A percentile compares a stretch with the other conserved stretches of the same genome.
Evolutionary conservation across 352 stramenopile genomes (phyloP).

Genomic region (Thalassiosira delicatula): DNA sequence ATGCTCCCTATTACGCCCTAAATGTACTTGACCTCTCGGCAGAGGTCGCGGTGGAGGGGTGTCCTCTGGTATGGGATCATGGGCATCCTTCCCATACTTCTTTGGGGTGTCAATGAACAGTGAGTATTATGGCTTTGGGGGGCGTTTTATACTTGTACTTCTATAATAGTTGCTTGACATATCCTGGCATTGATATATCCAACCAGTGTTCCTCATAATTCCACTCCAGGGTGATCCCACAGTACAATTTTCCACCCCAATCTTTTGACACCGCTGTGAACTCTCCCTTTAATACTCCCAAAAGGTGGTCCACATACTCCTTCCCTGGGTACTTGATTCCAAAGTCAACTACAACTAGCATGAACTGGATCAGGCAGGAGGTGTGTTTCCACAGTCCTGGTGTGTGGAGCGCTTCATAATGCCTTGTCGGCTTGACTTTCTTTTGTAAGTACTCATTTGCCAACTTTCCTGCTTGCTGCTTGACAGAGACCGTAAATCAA

Average conservation of each 20-base stretch:
- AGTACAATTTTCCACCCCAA: neutral
- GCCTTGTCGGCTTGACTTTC: neutral
- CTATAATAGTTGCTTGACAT: too few species aligned
- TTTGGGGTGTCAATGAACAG: too few species aligned
- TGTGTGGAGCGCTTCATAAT: conserved; percentile 1
- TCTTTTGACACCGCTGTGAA: neutral
- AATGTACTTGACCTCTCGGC: too few species aligned
- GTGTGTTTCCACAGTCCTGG: conserved; percentile 14
- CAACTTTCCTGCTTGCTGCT: conserved; percentile 8
- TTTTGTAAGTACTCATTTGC: neutral
- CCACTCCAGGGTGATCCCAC: conserved; percentile 4
- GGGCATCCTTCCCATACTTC: too few species aligned
- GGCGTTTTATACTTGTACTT: too few species aligned
- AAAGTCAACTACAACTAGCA: neutral
- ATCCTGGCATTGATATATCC: too few species aligned
- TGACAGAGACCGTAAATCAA: conserved; percentile 4
- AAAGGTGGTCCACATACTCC: neutral
- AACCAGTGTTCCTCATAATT: too few species aligned
- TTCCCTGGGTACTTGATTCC: neutral
- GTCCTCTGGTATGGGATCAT: too few species aligned
- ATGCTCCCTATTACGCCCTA: too few species aligned
- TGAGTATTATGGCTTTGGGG: too few species aligned
- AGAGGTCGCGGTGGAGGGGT: too few species aligned
- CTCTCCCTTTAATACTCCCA: neutral
- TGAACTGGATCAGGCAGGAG: neutral